Conservation (phyloP, 306 rosid genomes). For the Glycine latifolia region DNA sequence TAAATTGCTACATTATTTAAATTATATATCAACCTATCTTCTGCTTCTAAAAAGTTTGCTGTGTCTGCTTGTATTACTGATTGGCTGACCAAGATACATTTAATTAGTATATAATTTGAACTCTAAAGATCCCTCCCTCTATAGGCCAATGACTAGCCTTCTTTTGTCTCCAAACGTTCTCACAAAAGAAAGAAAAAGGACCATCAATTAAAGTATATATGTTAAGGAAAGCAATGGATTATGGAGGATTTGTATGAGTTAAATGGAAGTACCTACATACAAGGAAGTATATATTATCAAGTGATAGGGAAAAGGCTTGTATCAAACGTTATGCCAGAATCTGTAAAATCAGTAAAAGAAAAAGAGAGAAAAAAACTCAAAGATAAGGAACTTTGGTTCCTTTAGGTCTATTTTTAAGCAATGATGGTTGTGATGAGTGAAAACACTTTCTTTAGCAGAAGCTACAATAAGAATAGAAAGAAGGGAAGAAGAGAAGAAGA, state of each 20-base stretch:
- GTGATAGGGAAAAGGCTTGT: conserved; percentile 62
- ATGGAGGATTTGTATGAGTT: conserved; percentile 31
- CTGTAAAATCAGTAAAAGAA: conserved; percentile 79
- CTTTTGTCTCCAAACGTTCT: conserved; percentile 40
- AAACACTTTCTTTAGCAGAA: conserved; percentile 48
- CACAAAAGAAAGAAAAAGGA: conserved; percentile 49
- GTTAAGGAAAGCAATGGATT: conserved; percentile 17
- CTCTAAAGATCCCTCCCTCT: conserved; percentile 26
- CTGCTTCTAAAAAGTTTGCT: conserved; percentile 41
- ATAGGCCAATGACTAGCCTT: conserved; percentile 23
- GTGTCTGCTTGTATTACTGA: conserved; percentile 30
- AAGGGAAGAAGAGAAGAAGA: background rate
- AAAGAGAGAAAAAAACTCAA: conserved; percentile 64
- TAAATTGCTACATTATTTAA: background rate
- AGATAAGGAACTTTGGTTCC: conserved; percentile 76
- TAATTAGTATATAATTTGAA: conserved; percentile 7
- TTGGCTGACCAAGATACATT: conserved; percentile 38
- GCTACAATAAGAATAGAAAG: conserved; percentile 22
- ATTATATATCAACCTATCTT: conserved; percentile 17
- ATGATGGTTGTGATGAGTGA: conserved; percentile 52
- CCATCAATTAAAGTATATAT: conserved; percentile 29
- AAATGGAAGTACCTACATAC: conserved; percentile 22
- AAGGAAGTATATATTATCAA: conserved; percentile 44
- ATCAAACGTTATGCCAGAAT: conserved; percentile 91
- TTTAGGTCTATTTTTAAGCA: conserved; percentile 54